phyloP scores from a whole-genome alignment of 805 yeast species.

The Starmerella etchellsii region DNA sequence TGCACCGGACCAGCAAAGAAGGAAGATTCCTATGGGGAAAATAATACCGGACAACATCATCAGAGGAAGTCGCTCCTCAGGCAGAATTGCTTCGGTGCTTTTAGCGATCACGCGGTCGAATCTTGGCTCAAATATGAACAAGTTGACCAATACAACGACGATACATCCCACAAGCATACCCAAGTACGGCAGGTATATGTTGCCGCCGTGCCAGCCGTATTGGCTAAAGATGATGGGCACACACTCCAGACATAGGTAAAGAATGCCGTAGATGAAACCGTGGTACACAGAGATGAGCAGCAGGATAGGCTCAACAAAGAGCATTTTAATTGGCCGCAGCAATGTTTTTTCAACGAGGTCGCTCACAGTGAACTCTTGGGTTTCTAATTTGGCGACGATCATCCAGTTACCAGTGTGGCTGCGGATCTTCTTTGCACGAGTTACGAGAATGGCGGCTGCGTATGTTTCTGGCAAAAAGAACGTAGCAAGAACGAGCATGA shows the following conservation, averaged over 20 bases:
- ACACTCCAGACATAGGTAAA: conserved; percentile 29
- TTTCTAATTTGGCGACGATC: conserved; percentile 38
- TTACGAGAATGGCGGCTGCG: conserved; percentile 27
- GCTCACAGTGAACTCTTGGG: conserved; percentile 26
- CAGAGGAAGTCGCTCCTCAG: conserved; percentile 68
- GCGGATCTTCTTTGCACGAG: conserved; percentile 36
- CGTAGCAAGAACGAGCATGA: conserved; percentile 29
- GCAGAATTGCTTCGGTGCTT: conserved; percentile 48
- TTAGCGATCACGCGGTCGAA: conserved; percentile 36
- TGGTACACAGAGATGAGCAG: conserved; percentile 28
- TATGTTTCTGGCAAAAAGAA: conserved; percentile 27
- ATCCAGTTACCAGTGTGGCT: conserved; percentile 41
- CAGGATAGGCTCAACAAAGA: conserved; percentile 30
- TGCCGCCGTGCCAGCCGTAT: conserved; percentile 49
- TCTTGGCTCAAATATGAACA: conserved; percentile 39
- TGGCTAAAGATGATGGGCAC: conserved; percentile 34
- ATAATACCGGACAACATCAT: conserved; percentile 59
- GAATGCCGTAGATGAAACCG: conserved; percentile 31
- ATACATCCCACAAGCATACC: conserved; percentile 57
- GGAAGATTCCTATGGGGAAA: conserved; percentile 67
- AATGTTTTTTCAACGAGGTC: conserved; percentile 31
- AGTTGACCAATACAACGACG: conserved; percentile 41
- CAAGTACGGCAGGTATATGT: conserved; percentile 65
- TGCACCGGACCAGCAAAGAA: conserved; percentile 87
- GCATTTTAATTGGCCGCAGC: conserved; percentile 25